A percentile compares a stretch with the other conserved stretches of the same genome.
Conservation (phyloP, 2,329 filamentous ascomycete species). For the Taxawa tesnikishii region DNA sequence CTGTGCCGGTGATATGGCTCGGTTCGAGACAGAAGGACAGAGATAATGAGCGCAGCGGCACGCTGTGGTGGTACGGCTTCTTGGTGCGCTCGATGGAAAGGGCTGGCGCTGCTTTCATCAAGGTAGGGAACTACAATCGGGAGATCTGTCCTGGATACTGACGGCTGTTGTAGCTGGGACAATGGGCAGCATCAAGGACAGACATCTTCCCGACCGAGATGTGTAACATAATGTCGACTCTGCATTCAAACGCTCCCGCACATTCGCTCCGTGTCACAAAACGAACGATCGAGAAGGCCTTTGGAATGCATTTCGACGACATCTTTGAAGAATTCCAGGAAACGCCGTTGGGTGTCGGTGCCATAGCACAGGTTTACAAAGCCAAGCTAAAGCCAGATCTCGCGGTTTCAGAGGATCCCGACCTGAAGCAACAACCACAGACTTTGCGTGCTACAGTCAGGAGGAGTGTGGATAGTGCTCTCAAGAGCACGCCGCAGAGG, state of each 20-base stretch:
- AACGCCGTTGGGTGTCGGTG: conserved; percentile 78
- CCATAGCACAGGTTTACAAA: conserved; percentile 96
- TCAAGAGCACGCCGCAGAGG: conserved; percentile 75
- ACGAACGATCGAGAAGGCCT: conserved; percentile 66
- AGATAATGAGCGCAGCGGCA: conserved; percentile 67
- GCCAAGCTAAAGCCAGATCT: conserved; percentile 78
- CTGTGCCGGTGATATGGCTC: conserved; percentile 71
- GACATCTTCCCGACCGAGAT: conserved; percentile 93
- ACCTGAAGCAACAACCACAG: conserved; percentile 16
- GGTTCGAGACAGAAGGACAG: conserved; percentile 50
- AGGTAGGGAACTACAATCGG: conserved; percentile 40
- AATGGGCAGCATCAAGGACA: conserved; percentile 94
- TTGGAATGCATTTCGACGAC: conserved; percentile 70
- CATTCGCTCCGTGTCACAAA: conserved; percentile 76
- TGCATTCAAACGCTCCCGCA: conserved; percentile 89
- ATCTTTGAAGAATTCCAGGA: conserved; percentile 96
- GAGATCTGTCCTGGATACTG: conserved; percentile 4
- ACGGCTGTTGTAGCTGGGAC: conserved; percentile 54
- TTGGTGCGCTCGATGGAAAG: conserved; percentile 82
- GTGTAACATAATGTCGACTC: conserved; percentile 84
- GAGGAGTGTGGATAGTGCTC: conserved; percentile 70
- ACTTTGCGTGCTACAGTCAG: conserved; percentile 58
- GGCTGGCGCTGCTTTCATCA: conserved; percentile 93
- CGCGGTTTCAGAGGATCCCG: conserved; percentile 43
- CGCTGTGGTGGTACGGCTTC: conserved; percentile 90